Evolutionary conservation across 306 rosid genomes (phyloP).

Genomic region (Acacia melanoxylon): DNA sequence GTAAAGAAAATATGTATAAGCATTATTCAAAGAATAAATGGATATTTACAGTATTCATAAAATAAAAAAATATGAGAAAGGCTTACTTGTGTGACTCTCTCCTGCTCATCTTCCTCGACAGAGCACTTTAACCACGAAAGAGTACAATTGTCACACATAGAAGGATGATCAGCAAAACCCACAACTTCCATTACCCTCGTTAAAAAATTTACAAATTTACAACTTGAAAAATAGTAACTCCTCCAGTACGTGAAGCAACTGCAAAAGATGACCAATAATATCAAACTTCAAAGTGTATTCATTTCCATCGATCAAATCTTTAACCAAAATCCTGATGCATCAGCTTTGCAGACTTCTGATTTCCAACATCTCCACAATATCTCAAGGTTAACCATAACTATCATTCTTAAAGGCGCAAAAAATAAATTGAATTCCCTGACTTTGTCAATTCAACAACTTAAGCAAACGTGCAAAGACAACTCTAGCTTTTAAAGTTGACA

Average conservation of each 20-base stretch:
- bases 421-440: constrained; percentile 27
- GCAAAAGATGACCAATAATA: constrained; percentile 29
- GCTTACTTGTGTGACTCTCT: constrained; percentile 48
- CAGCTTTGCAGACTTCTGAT: constrained; percentile 31
- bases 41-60: background rate
- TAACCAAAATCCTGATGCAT: constrained; percentile 42
- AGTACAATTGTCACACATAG: constrained; percentile 30
- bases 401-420: constrained; percentile 30
- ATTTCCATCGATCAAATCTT: constrained; percentile 36
- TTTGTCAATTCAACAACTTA: constrained; percentile 16
- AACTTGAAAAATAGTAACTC: constrained; percentile 30
- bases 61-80: constrained; percentile 12
- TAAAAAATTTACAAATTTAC: constrained; percentile 39
- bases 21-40: constrained; percentile 9
- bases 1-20: background rate
- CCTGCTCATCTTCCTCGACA: constrained; percentile 14
- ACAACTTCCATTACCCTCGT: constrained; percentile 39
- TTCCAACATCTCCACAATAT: constrained; percentile 23
- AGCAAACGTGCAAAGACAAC: constrained; percentile 31
- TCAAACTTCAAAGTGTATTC: constrained; percentile 35
- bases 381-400: no score
- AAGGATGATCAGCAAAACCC: constrained; percentile 30
- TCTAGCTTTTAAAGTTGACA: constrained; percentile 36
- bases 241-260: constrained; percentile 24
- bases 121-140: constrained; percentile 22